Evolutionary conservation across 768 basidiomycete genomes (phyloP), one percentile per base, ranked within the genome.

Genomic region (Dentipellis fragilis): DNA sequence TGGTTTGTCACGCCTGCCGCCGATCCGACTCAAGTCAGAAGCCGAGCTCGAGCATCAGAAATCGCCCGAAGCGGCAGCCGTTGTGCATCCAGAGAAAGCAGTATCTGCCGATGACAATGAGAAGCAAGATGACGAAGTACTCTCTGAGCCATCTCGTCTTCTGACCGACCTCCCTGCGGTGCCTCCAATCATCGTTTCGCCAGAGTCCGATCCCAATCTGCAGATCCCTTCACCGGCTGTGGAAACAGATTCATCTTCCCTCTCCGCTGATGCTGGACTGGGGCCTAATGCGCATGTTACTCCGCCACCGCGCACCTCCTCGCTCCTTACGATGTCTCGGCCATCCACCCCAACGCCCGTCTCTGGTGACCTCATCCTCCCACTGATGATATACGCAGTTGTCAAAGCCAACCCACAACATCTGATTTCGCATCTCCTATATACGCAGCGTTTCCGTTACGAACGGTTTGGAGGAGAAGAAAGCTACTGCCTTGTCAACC

Each of bases 341-440:
- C 52, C 62, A 10, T 29, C 68, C 52, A 63, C 61, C 42, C 68
- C 72, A 10, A 83, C 80, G 1, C 80, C 80, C 4, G 81, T 88
- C 4, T 89, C 87, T 0, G 90, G 92, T 1, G 95, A 97, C 64
- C 79, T 96, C 42, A 84, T 99, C 39, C 79, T 99, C 14, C 95
- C 95, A 0, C 71, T 98, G 57, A 84, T 97, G 67, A 99, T 97
- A 49, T 96, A 87, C 65, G 83, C 93, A 1, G 91, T 96, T 42
- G 93, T 97, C 63, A 92, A 91, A 68, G 77, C 89, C 11, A 97
- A 98, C 66, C 95, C 96, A 1, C 75, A 83, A 0, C 84, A 83
- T 56, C 78, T 98, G 0, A 73, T 93, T 60, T 75, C 89, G 62
- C 77, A 85, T 71, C 65, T 94, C 58, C 70, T 85, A 57, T 78